Evolutionary conservation across 306 rosid genomes (phyloP).

Genomic region (Amphicarpaea edgeworthii): DNA sequence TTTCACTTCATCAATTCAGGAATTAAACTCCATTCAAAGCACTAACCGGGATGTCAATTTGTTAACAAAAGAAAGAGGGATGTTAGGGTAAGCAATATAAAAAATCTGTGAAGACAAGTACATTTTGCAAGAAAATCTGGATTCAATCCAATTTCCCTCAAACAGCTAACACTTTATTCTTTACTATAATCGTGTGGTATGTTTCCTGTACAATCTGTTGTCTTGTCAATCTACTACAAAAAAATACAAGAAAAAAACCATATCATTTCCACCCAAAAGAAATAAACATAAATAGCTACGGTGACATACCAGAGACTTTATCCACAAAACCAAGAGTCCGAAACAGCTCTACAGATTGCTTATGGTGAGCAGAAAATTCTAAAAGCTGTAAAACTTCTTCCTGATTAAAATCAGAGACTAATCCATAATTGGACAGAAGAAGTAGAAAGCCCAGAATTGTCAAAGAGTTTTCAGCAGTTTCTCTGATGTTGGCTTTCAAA

Average conservation of each 20-base stretch:
- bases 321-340: conserved; percentile 52
- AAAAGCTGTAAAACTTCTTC: conserved; percentile 61
- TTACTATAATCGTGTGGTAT: not conserved
- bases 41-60: too few relatives aligned
- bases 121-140: not conserved
- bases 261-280: conserved; percentile 5
- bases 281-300: not conserved
- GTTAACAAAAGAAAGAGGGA: too few relatives aligned
- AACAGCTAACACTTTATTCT: conserved; percentile 4
- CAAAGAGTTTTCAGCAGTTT: conserved; percentile 43
- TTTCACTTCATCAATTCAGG: not conserved
- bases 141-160: conserved; percentile 32
- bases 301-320: conserved; percentile 57
- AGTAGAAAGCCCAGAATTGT: conserved; percentile 62
- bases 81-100: not conserved
- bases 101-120: not conserved
- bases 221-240: not conserved
- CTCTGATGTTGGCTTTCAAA: conserved; percentile 52
- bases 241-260: not conserved
- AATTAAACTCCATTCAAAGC: too few relatives aligned
- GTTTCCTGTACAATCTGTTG: not conserved
- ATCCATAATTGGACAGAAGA: conserved; percentile 54
- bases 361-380: conserved; percentile 50
- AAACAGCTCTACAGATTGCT: conserved; percentile 55
- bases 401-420: conserved; percentile 49